Percentiles rank a stretch among this genome's conserved stretches.
phyloP scores from a whole-genome alignment of 2,329 filamentous ascomycete genomes.

The Pseudocercospora fijiensis region DNA sequence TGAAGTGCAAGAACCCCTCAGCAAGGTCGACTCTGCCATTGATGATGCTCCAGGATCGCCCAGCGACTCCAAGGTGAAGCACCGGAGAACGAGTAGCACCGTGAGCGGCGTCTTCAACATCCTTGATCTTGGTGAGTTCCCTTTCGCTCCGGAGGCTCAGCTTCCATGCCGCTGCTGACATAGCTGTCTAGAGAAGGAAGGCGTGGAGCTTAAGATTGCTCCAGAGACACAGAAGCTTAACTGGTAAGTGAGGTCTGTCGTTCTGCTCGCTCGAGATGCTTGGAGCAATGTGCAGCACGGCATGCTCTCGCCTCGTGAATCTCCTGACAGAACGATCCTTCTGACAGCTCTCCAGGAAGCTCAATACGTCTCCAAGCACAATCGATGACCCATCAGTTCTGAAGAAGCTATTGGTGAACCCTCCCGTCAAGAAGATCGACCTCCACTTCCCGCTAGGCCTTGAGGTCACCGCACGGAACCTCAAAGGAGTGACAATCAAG shows the following conservation, averaged over 20 bases:
- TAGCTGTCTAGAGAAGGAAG: conserved; percentile 63
- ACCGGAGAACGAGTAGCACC: conserved; percentile 71
- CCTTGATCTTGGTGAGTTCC: conserved; percentile 43
- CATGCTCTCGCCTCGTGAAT: background rate
- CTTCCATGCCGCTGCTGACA: conserved; percentile 12
- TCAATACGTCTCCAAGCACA: conserved; percentile 77
- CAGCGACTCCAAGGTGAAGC: conserved; percentile 63
- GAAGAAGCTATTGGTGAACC: conserved; percentile 75
- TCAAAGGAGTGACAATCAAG: conserved; percentile 95
- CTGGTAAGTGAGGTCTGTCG: conserved; percentile 61
- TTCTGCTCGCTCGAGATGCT: background rate
- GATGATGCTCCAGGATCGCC: conserved; percentile 68
- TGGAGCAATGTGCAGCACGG: background rate
- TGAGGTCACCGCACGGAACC: conserved; percentile 83
- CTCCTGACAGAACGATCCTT: background rate
- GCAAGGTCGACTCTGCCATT: conserved; percentile 90
- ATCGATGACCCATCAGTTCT: conserved; percentile 83
- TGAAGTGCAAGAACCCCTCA: conserved; percentile 56
- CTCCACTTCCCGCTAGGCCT: conserved; percentile 86
- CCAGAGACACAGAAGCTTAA: conserved; percentile 83
- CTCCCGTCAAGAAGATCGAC: conserved; percentile 90
- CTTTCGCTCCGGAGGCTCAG: background rate
- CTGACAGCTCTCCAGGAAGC: conserved; percentile 65
- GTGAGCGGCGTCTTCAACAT: conserved; percentile 76
- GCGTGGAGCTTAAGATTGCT: conserved; percentile 69